Conservation (phyloP, 2,329 filamentous ascomycete genomes). For the Trichoderma atrobrunneum region DNA sequence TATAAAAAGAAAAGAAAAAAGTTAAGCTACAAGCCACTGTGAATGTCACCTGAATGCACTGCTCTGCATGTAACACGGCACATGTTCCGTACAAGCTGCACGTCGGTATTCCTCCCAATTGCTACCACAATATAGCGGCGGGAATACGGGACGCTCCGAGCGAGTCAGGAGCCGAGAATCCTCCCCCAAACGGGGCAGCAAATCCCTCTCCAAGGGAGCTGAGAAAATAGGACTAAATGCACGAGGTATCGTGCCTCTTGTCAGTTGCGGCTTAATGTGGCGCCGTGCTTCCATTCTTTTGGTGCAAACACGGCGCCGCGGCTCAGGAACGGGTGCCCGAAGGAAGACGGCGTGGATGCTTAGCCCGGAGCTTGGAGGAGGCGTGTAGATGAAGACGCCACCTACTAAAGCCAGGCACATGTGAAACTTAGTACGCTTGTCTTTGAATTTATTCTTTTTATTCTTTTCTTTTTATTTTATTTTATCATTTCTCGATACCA, state of each 20-base stretch:
- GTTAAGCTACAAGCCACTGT: not conserved
- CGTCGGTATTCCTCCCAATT: not conserved
- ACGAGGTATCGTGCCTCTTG: not conserved
- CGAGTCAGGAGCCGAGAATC: not conserved
- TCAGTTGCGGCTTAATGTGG: constrained; percentile 13
- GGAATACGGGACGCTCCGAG: not conserved
- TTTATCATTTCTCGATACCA: not conserved
- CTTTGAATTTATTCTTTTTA: not conserved
- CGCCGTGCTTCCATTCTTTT: not conserved
- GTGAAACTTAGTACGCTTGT: not conserved
- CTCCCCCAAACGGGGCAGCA: not conserved
- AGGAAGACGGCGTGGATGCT: not conserved
- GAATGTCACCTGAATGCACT: not conserved
- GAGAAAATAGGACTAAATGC: not conserved
- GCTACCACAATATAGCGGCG: not conserved
- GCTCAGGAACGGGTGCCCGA: not conserved
- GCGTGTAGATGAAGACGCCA: not conserved
- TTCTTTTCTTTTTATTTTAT: not conserved
- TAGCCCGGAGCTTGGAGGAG: not conserved
- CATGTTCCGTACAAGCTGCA: not conserved
- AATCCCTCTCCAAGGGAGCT: not conserved
- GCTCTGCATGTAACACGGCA: not conserved
- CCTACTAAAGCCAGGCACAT: not conserved
- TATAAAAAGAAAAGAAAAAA: not conserved
- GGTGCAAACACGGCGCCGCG: not conserved